These are phyloP conservation scores for Boletus rubroflammeus DNA, from an alignment of 768 basidiomycete genomes.

Conservation along the genomic window DNA sequence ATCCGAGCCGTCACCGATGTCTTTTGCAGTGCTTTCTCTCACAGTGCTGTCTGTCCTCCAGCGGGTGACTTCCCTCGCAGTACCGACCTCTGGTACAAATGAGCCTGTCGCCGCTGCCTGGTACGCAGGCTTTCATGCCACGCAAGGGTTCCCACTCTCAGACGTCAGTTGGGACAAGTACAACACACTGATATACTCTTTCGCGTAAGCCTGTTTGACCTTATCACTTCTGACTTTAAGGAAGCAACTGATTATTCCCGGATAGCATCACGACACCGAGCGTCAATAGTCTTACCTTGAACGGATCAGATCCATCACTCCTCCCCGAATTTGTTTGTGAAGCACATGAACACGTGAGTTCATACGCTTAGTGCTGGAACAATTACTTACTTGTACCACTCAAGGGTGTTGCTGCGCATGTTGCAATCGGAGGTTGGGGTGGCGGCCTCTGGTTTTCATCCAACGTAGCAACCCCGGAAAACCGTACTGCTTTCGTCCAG, in stretches of 20 bases:
- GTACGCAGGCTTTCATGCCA: slow-evolving; percentile 67
- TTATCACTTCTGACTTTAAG: background rate
- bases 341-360: slow-evolving; percentile 36
- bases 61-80: background rate
- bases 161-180: slow-evolving; percentile 69
- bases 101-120: slow-evolving; percentile 47
- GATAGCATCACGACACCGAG: slow-evolving; percentile 34
- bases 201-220: slow-evolving; percentile 43
- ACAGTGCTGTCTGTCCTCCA: slow-evolving; percentile 1
- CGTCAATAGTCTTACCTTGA: slow-evolving; percentile 31
- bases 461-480: slow-evolving; percentile 50
- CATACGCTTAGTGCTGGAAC: background rate
- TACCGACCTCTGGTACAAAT: background rate
- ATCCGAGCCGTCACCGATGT: background rate
- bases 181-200: slow-evolving; percentile 65
- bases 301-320: slow-evolving; percentile 43
- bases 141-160: slow-evolving; percentile 46
- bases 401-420: slow-evolving; percentile 52
- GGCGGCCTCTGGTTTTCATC: slow-evolving; percentile 64
- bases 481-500: slow-evolving; percentile 61
- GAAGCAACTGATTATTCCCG: background rate
- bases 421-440: slow-evolving; percentile 74
- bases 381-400: background rate
- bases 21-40: background rate
- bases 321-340: slow-evolving; percentile 55